A percentile compares a stretch with the other conserved stretches of the same genome.
These are phyloP conservation scores for Parachaetomium inaequale DNA, from an alignment of 495 filamentous ascomycete species.

Conservation along the genomic window DNA sequence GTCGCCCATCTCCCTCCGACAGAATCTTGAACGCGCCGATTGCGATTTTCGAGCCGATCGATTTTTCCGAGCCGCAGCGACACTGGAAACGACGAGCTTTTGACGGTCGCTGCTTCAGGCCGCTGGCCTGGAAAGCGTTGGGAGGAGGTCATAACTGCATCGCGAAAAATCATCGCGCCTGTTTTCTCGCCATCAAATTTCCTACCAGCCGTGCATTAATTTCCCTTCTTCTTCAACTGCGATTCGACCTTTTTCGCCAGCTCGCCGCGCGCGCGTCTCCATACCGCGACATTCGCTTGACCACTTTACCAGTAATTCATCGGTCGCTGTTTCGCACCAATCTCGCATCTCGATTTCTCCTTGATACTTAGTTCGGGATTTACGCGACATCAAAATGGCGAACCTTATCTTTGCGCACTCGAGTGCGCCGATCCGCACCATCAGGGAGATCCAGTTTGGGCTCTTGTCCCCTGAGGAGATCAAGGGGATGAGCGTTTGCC, in stretches of 20 bases:
- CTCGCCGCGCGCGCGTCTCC: constrained; percentile 21
- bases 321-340: constrained; percentile 8
- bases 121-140: constrained; percentile 37
- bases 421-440: constrained; percentile 89
- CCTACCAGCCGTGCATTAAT: constrained; percentile 7
- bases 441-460: constrained; percentile 98
- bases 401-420: constrained; percentile 89
- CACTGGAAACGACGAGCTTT: constrained; percentile 23
- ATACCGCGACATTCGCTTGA: constrained; percentile 22
- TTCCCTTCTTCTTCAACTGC: constrained; percentile 14
- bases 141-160: constrained; percentile 31
- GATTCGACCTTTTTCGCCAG: constrained; percentile 7
- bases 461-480: constrained; percentile 95
- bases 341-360: background rate
- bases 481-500: constrained; percentile 91
- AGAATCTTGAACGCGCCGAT: constrained; percentile 23
- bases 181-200: constrained; percentile 23
- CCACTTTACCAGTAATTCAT: constrained; percentile 9
- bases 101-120: constrained; percentile 36
- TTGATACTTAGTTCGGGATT: background rate
- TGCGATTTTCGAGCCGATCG: constrained; percentile 26
- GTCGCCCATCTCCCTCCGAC: constrained; percentile 29
- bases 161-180: constrained; percentile 18
- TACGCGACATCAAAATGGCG: constrained; percentile 58
- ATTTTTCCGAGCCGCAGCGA: constrained; percentile 21